Percentiles rank a stretch among this genome's conserved stretches.
These are phyloP conservation scores for Penicillium palitans DNA, from an alignment of 2,329 filamentous ascomycete genomes.

Conservation along the genomic window DNA sequence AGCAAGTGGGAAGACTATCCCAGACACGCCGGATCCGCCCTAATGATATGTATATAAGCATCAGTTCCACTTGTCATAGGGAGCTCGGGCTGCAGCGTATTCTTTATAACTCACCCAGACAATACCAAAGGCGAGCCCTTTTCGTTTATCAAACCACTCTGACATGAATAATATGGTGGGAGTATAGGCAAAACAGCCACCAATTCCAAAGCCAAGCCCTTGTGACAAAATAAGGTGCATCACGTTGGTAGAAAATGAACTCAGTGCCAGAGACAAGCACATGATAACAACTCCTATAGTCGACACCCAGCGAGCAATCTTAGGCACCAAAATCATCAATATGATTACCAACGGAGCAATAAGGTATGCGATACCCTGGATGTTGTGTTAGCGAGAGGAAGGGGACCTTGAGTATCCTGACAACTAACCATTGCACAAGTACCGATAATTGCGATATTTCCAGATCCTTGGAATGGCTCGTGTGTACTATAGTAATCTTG, in stretches of 20 bases:
- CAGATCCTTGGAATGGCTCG: slow-evolving; percentile 53
- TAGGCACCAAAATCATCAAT: slow-evolving; percentile 36
- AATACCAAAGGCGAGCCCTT: slow-evolving; percentile 53
- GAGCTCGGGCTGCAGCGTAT: not conserved
- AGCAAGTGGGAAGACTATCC: slow-evolving; percentile 33
- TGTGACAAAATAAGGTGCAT: slow-evolving; percentile 43
- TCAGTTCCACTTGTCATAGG: not conserved
- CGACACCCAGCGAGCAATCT: slow-evolving; percentile 28
- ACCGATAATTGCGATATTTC: slow-evolving; percentile 61
- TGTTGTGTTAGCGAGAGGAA: not conserved
- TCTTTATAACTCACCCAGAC: slow-evolving; percentile 41
- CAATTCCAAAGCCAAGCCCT: slow-evolving; percentile 44
- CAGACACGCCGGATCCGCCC: slow-evolving; percentile 36
- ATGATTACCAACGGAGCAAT: slow-evolving; percentile 26
- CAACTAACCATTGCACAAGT: slow-evolving; percentile 59
- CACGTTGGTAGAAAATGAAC: slow-evolving; percentile 43
- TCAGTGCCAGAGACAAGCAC: slow-evolving; percentile 35
- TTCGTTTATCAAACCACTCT: slow-evolving; percentile 52
- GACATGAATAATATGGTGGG: slow-evolving; percentile 51
- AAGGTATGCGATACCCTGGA: slow-evolving; percentile 33
- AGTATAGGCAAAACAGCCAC: slow-evolving; percentile 50
- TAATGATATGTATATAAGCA: slow-evolving; percentile 6
- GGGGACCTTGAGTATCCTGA: too few species aligned
- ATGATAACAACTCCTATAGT: slow-evolving; percentile 40
- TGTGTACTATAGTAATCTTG: slow-evolving; percentile 67